Base-by-base conservation (phyloP, 345 rosid genomes). In the Citropsis articulata region DNA sequence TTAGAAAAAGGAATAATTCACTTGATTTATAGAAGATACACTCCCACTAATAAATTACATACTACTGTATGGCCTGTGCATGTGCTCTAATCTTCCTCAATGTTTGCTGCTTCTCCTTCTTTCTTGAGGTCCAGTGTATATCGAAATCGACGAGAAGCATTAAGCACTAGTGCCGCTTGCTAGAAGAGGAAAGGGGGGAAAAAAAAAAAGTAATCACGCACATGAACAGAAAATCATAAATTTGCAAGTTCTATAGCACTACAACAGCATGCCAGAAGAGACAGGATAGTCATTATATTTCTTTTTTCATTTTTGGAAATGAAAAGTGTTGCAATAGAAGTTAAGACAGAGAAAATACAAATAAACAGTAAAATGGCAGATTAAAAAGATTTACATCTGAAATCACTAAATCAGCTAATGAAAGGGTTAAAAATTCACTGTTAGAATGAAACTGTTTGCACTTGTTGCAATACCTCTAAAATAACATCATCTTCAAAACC, bases 121-220 rank as follows among this genome's bases (percentile, higher is more conserved):
- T 89, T 92, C 79, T 91, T 93, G 84, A 96, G 87, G 84, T 96
- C 98, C 83, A 96, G 85, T 62, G 99, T 96, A 83, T 96, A 96
- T 48, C 99, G 90, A 69, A 96, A 96, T 10, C 99, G 90, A 71
- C 99, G 94, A 73, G 98, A 96, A 77, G 99, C 99, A 70, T 96
- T 96, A 66, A 96, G 88, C 75, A 96, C 99, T 64, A 96, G 92
- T 2, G 98, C 98, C 12, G 99, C 99, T 94, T 88, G 99, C 99
- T 96, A 82, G 83, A 83, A 75, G 22, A 75, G 56, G 40, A 50
- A 78, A 5, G 76, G 10, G 42, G 10, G 80, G 4, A 0, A 0
- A 9, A 2, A 45, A 81, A 53, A 45, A 42, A 38, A 67, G 50
- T 42, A 57, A 66, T 50, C 59, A 56, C n/a, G 9, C 75, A 40